Evolutionary conservation across 352 stramenopile species (phyloP).

Genomic region (Globisporangium nagaii): DNA sequence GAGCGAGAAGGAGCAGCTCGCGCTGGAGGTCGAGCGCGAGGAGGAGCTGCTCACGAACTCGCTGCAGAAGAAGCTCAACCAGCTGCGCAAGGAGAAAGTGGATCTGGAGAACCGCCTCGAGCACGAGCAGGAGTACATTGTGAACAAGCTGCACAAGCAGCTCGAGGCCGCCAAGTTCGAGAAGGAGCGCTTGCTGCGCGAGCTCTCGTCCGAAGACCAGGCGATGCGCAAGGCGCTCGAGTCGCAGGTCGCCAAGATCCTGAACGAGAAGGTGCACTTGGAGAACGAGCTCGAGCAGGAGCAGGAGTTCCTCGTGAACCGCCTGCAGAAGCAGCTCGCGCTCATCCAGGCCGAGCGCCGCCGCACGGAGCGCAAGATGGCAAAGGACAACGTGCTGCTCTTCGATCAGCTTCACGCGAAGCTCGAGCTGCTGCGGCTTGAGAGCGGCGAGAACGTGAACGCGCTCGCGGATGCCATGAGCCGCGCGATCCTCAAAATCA

Average conservation of each 20-base stretch:
- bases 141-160: constrained; percentile 89
- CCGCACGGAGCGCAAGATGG: constrained; percentile 67
- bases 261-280: constrained; percentile 79
- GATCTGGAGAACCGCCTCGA: constrained; percentile 91
- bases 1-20: constrained; percentile 86
- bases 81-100: constrained; percentile 86
- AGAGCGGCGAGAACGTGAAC: constrained; percentile 56
- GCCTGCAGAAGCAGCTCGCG: constrained; percentile 77
- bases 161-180: constrained; percentile 62
- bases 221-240: constrained; percentile 59
- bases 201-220: constrained; percentile 66
- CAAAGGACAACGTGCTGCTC: constrained; percentile 64
- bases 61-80: constrained; percentile 86
- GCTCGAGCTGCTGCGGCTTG: constrained; percentile 45
- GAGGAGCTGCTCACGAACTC: constrained; percentile 90
- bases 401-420: constrained; percentile 69
- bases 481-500: constrained; percentile 38
- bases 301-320: constrained; percentile 85
- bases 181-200: constrained; percentile 61
- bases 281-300: constrained; percentile 87
- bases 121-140: constrained; percentile 90
- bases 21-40: constrained; percentile 84
- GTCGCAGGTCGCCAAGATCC: constrained; percentile 74
- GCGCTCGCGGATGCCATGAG: constrained; percentile 51
- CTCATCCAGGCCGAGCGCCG: constrained; percentile 61